These are phyloP conservation scores for Diplodia corticola DNA, from an alignment of 2,329 filamentous ascomycete species.

Conservation along the genomic window DNA sequence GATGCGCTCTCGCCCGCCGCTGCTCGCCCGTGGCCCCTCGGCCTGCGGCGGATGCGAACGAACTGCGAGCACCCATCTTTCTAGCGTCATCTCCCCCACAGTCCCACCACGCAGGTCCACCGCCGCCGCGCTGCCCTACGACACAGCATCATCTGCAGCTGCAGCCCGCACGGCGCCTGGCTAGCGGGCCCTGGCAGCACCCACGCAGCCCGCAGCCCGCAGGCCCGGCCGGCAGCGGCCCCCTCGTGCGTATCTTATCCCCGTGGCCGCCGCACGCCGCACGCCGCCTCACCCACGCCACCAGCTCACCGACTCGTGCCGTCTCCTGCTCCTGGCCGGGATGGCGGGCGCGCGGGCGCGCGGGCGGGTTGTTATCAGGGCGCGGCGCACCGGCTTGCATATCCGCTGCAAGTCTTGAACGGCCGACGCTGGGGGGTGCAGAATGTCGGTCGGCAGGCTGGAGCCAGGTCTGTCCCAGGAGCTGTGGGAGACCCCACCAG, in stretches of 20 bases:
- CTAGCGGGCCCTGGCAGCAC: neutral
- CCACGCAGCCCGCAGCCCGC: neutral
- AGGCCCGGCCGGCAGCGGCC: too few species aligned
- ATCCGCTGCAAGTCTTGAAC: constrained; percentile 14
- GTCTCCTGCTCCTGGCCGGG: neutral
- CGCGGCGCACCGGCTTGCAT: constrained; percentile 17
- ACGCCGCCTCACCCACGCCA: neutral
- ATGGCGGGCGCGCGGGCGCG: neutral
- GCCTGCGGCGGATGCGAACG: constrained; percentile 2
- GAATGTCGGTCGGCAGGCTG: constrained; percentile 6
- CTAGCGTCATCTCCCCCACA: constrained; percentile 15
- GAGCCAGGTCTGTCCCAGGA: constrained; percentile 1
- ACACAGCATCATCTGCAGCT: neutral
- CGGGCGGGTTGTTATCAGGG: constrained; percentile 11
- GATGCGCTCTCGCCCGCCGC: neutral
- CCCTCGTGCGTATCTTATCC: too few species aligned
- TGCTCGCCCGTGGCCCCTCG: neutral
- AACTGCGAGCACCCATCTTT: neutral
- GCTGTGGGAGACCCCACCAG: neutral
- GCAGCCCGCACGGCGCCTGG: too few species aligned
- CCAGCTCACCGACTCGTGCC: constrained; percentile 3
- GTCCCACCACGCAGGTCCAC: constrained; percentile 9
- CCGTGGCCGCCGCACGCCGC: neutral
- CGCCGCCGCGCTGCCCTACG: constrained; percentile 7
- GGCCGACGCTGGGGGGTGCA: constrained; percentile 8